These are phyloP conservation scores for Populus ilicifolia DNA, from an alignment of 345 rosid genomes.

Conservation along the genomic window DNA sequence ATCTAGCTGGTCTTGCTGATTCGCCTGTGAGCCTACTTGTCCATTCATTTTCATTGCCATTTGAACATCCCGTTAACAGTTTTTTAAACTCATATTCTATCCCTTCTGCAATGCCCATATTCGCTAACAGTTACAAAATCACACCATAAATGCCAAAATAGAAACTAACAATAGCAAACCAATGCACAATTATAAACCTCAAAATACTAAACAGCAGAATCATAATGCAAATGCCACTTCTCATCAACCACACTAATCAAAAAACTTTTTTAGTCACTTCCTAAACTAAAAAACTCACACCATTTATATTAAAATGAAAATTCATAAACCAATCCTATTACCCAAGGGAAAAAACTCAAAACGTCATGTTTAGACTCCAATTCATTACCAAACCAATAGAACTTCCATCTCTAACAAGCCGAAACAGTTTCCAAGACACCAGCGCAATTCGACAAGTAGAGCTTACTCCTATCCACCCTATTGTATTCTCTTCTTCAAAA, in stretches of 20 bases:
- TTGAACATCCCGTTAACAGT: no score
- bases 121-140: neutral
- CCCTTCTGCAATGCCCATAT: neutral
- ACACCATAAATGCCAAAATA: neutral
- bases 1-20: no score
- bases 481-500: neutral
- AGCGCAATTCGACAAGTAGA: neutral
- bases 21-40: no score
- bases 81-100: no score
- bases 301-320: neutral
- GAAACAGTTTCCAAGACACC: neutral
- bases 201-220: no score
- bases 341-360: no score
- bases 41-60: no score
- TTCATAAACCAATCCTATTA: no score
- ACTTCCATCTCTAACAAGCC: neutral
- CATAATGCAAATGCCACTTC: no score
- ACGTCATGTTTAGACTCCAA: neutral
- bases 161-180: neutral
- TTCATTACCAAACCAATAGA: neutral
- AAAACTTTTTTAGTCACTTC: neutral
- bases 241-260: neutral
- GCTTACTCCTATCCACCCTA: neutral
- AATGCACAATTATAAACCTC: neutral
- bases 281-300: neutral